Percentiles rank a stretch among this genome's conserved stretches.
Conservation (phyloP, 2,329 filamentous ascomycete genomes). For the Neurospora crassa region DNA sequence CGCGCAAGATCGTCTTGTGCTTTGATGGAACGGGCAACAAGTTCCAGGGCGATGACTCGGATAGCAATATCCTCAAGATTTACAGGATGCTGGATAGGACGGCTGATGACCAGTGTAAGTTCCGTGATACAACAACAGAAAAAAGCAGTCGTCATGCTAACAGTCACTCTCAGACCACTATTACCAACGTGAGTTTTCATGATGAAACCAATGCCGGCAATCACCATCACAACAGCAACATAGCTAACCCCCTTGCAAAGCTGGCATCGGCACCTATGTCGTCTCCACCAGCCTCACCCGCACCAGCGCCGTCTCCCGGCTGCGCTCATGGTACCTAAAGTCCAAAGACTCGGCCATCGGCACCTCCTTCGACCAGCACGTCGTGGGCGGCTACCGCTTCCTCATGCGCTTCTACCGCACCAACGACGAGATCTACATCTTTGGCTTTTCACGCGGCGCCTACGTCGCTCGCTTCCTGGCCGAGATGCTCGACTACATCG, state of each 20-base stretch:
- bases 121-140: too few species aligned
- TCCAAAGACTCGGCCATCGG: conserved; percentile 74
- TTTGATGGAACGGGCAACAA: conserved; percentile 58
- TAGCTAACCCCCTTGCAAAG: conserved; percentile 20
- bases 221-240: not conserved
- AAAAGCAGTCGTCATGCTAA: conserved; percentile 1
- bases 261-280: conserved; percentile 66
- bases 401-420: conserved; percentile 63
- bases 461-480: conserved; percentile 69
- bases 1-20: conserved; percentile 46
- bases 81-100: conserved; percentile 60
- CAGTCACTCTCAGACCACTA: conserved; percentile 36
- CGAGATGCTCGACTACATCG: conserved; percentile 78
- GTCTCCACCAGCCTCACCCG: conserved; percentile 49
- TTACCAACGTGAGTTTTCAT: conserved; percentile 43
- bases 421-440: conserved; percentile 59
- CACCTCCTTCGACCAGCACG: conserved; percentile 71
- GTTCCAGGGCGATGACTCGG: conserved; percentile 52
- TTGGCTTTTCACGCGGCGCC: conserved; percentile 63
- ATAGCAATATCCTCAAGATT: conserved; percentile 60
- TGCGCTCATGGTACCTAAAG: conserved; percentile 60
- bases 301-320: conserved; percentile 43
- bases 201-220: not conserved
- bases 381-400: conserved; percentile 74
- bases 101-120: conserved; percentile 47